These are phyloP conservation scores for Fusarium udum DNA, from an alignment of 2,329 filamentous ascomycete genomes.

Conservation along the genomic window DNA sequence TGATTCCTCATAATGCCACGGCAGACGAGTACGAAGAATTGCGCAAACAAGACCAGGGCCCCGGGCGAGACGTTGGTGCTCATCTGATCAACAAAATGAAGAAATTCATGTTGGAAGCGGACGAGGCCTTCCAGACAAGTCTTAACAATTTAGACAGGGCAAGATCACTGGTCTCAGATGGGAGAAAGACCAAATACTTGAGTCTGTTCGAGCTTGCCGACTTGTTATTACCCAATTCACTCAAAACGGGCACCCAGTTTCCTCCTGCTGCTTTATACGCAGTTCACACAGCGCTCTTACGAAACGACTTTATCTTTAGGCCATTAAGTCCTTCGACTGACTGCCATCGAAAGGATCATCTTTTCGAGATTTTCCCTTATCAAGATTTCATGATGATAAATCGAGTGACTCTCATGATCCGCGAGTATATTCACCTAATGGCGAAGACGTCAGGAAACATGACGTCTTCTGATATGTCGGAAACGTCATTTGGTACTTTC, in stretches of 20 bases:
- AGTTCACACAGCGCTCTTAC: slow-evolving; percentile 71
- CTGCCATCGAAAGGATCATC: slow-evolving; percentile 59
- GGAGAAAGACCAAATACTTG: slow-evolving; percentile 54
- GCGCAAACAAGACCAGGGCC: slow-evolving; percentile 51
- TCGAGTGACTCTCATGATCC: slow-evolving; percentile 47
- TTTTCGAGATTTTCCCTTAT: slow-evolving; percentile 66
- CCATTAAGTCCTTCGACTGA: slow-evolving; percentile 59
- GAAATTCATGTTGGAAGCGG: slow-evolving; percentile 54
- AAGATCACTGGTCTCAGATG: slow-evolving; percentile 51
- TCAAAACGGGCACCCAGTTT: slow-evolving; percentile 51
- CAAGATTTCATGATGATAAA: slow-evolving; percentile 44
- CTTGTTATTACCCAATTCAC: slow-evolving; percentile 51
- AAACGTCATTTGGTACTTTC: slow-evolving; percentile 54
- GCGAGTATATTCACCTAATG: slow-evolving; percentile 44
- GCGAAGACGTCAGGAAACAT: slow-evolving; percentile 26
- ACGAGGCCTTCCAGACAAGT: slow-evolving; percentile 58
- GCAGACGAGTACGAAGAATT: slow-evolving; percentile 47
- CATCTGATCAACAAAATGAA: slow-evolving; percentile 59
- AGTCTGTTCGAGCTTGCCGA: slow-evolving; percentile 62
- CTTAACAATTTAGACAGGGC: slow-evolving; percentile 60
- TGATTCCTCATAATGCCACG: slow-evolving; percentile 43
- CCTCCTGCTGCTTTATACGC: slow-evolving; percentile 69
- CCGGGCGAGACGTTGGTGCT: slow-evolving; percentile 55
- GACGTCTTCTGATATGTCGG: slow-evolving; percentile 26
- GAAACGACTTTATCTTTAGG: slow-evolving; percentile 69